These are phyloP conservation scores for Cryptococcus sp. DNA, from an alignment of 1,284 basidiomycete species.

Conservation along the genomic window DNA sequence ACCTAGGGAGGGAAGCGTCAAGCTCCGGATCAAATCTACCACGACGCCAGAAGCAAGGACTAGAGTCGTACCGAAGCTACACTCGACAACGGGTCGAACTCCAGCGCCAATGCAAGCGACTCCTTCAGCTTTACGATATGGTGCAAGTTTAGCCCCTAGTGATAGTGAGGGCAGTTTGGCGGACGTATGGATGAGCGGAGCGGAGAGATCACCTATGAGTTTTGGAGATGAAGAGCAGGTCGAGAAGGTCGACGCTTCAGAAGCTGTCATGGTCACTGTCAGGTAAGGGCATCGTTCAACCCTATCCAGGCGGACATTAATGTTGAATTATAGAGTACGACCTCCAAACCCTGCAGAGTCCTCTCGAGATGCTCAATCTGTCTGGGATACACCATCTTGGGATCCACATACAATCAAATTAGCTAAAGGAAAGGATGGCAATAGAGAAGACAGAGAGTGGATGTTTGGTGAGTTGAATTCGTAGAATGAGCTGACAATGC, in stretches of 20 bases:
- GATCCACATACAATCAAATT: slow-evolving; percentile 41
- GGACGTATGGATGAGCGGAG: slow-evolving; percentile 10
- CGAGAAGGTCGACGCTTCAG: slow-evolving; percentile 40
- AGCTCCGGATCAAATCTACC: slow-evolving; percentile 37
- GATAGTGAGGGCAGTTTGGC: slow-evolving; percentile 16
- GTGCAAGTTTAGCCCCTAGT: slow-evolving; percentile 9
- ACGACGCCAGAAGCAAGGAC: slow-evolving; percentile 42
- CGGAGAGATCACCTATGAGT: background rate
- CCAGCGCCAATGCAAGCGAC: slow-evolving; percentile 2
- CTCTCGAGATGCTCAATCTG: slow-evolving; percentile 18
- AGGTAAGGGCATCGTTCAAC: slow-evolving; percentile 52
- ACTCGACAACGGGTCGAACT: background rate
- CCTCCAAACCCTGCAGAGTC: slow-evolving; percentile 54
- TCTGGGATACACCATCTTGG: slow-evolving; percentile 34
- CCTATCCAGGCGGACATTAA: background rate
- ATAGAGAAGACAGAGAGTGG: slow-evolving; percentile 43
- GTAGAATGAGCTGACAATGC: slow-evolving; percentile 29
- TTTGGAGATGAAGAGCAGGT: background rate
- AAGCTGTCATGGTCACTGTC: slow-evolving; percentile 83
- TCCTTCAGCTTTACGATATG: background rate
- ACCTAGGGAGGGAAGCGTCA: slow-evolving; percentile 25
- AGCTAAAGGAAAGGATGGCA: slow-evolving; percentile 29
- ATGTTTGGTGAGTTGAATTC: slow-evolving; percentile 48
- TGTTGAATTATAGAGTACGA: slow-evolving; percentile 50
- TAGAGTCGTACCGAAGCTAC: slow-evolving; percentile 18